phyloP scores from a whole-genome alignment of 306 rosid species.

The Aeschynomene evenia region DNA sequence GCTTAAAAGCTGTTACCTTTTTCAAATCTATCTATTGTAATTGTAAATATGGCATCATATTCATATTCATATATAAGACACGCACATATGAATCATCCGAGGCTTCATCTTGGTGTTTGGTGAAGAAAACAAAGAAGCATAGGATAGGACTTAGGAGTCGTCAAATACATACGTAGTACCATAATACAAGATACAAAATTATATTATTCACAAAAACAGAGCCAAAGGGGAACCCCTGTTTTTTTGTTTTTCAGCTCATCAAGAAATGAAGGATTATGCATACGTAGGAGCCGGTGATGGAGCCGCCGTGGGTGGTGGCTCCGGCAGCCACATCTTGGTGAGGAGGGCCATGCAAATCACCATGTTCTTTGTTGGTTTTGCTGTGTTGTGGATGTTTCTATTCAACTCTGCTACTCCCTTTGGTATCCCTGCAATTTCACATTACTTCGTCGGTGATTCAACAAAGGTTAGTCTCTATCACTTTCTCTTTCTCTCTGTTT shows the following conservation, averaged over 20 bases:
- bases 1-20: too few species aligned
- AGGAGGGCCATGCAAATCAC: slow-evolving; percentile 12
- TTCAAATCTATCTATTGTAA: too few species aligned
- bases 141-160: too few species aligned
- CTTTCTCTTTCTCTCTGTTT: neutral
- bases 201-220: neutral
- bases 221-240: neutral
- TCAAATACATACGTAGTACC: neutral
- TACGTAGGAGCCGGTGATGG: neutral
- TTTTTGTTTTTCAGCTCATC: neutral
- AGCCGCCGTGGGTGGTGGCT: slow-evolving; percentile 1
- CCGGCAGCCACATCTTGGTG: slow-evolving; percentile 1
- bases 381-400: slow-evolving; percentile 32
- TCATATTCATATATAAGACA: neutral
- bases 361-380: slow-evolving; percentile 35
- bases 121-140: slow-evolving; percentile 36
- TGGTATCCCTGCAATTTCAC: slow-evolving; percentile 33
- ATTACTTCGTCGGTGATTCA: slow-evolving; percentile 25
- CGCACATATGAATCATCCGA: neutral
- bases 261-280: slow-evolving; percentile 34
- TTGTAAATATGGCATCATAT: slow-evolving; percentile 15
- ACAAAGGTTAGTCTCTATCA: slow-evolving; percentile 14
- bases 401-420: slow-evolving; percentile 36
- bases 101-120: neutral
- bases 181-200: too few species aligned